Evolutionary conservation across 305 asterid genomes (phyloP).

Genomic region (Fraxinus velutina): DNA sequence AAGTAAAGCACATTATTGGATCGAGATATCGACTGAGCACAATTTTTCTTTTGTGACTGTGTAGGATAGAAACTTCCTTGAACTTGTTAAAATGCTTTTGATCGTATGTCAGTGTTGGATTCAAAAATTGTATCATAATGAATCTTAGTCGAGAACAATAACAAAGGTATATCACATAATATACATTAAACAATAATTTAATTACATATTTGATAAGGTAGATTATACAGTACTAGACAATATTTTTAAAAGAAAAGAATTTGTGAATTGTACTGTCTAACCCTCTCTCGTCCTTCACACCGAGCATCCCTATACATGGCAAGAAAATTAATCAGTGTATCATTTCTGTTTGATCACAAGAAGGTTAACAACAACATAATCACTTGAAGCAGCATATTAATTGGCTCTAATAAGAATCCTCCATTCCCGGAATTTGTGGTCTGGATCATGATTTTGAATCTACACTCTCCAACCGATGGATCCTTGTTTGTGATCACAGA

Average conservation of each 20-base stretch:
- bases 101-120: neutral
- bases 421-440: slow-evolving; percentile 25
- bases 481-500: slow-evolving; percentile 52
- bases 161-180: neutral
- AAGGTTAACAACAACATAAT: slow-evolving; percentile 27
- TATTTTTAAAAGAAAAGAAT: neutral
- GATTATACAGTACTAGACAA: neutral
- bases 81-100: neutral
- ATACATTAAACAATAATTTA: neutral
- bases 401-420: slow-evolving; percentile 28
- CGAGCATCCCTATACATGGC: neutral
- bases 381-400: slow-evolving; percentile 30
- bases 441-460: slow-evolving; percentile 61
- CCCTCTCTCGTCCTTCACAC: neutral
- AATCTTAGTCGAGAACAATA: neutral
- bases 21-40: neutral
- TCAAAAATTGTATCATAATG: neutral
- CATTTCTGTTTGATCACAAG: slow-evolving; percentile 19
- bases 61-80: neutral
- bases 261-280: neutral
- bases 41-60: too few relatives aligned
- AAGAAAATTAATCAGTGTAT: neutral
- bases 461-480: slow-evolving; percentile 70
- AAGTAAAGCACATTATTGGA: too few relatives aligned
- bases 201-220: neutral